Percentiles rank a stretch among this genome's conserved stretches.
Conservation (phyloP, 2,329 filamentous ascomycete genomes). For the Beauveria asiatica region DNA sequence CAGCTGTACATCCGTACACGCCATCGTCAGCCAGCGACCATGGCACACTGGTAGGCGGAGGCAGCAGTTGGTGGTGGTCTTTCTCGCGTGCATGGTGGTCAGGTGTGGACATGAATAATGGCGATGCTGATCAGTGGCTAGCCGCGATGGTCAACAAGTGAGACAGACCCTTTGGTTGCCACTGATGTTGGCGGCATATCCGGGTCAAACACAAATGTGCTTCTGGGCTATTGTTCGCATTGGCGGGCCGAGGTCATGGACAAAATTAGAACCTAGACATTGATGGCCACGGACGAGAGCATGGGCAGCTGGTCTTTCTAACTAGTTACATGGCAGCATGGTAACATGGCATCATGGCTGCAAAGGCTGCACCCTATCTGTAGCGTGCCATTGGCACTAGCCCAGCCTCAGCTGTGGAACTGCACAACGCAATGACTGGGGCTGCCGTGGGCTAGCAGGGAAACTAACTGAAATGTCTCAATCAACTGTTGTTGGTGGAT, state of each 20-base stretch:
- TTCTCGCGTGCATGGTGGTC: background rate
- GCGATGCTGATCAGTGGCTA: background rate
- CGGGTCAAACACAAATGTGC: background rate
- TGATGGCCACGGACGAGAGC: background rate
- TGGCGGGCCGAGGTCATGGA: background rate
- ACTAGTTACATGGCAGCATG: too few relatives aligned
- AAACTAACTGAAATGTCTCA: background rate
- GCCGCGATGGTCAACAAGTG: background rate
- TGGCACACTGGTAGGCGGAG: background rate
- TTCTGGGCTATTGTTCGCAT: background rate
- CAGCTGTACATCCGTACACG: too few relatives aligned
- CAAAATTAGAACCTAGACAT: slow-evolving; percentile 7
- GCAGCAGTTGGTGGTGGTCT: too few relatives aligned
- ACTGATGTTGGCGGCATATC: background rate
- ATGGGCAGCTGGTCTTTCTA: background rate
- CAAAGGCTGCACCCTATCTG: background rate
- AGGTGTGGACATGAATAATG: background rate
- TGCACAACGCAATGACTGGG: background rate
- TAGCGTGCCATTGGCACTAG: background rate
- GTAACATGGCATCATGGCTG: background rate
- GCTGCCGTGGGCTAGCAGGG: too few relatives aligned
- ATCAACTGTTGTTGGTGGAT: background rate
- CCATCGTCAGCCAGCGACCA: background rate
- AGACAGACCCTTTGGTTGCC: slow-evolving; percentile 1
- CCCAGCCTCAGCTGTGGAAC: slow-evolving; percentile 9